Evolutionary conservation across 352 stramenopile species (phyloP), one percentile per base, ranked within the genome.

Genomic region (Globisporangium canariense): DNA sequence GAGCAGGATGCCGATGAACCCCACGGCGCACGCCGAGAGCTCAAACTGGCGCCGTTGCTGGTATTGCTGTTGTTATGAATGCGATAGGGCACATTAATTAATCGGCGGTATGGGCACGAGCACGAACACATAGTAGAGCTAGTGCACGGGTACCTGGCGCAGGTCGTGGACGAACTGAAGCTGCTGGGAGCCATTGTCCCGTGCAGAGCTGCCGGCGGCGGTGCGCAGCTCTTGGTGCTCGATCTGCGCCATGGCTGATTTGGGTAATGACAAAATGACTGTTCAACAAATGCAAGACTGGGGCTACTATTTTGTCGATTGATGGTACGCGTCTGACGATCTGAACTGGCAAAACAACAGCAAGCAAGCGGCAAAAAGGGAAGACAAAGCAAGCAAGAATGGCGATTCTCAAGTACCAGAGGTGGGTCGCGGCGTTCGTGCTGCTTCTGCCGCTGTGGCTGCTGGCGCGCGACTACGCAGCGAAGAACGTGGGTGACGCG

Each of bases 401-500:
- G 40, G 14, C 11, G 7, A 91, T 90, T 79, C 81, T 91, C 55
- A 91, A 90, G 76, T 91, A 90, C 74, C 83, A 90, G 69, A 89
- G 83, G 73, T 90, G 83, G 80, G 68, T 91, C 38, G 60, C 41
- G 40, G 73, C 70, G 1, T 76, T 88, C 56, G 66, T 80, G 38
- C 60, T 77, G 22, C 66, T 86, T 59, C 67, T 90, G 16, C 60
- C 70, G 47, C 60, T 83, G 45, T 91, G 83, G 83, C 65, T 87
- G 45, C 38, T 83, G 47, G 70, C 88, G 52, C 70, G 84, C 56
- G 65, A 73, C 53, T 83, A 80, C 45, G 76, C 72, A 36, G 57
- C 68, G 16, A 65, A 73, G 7, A 60, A 60, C 0, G 59, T 77
- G 14, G 62, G 45, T 10, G 74, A 91, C 46, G 32, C 66, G 34